Evolutionary conservation across 2,329 filamentous ascomycete species (phyloP).

Genomic region (Spiromastix sp.): DNA sequence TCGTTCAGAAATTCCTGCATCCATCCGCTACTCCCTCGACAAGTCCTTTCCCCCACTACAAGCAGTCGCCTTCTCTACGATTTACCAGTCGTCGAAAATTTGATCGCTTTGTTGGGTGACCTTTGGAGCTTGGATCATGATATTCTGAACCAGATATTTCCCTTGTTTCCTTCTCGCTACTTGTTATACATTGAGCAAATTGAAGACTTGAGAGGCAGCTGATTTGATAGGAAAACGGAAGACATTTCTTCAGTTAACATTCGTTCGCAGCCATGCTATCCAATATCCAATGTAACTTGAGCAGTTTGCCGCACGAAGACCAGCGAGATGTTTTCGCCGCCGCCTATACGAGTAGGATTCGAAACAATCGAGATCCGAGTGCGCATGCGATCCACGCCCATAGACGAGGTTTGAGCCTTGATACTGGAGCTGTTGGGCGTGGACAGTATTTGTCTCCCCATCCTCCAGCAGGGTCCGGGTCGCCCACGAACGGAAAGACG

Average conservation of each 20-base stretch:
- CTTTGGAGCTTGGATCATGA: neutral
- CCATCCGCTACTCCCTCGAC: neutral
- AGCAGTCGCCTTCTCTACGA: neutral
- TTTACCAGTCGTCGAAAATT: neutral
- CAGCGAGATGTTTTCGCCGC: neutral
- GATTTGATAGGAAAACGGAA: neutral
- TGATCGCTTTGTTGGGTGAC: no score
- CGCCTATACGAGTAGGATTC: neutral
- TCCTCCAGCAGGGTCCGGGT: slow-evolving; percentile 43
- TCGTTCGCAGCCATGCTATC: neutral
- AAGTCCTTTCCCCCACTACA: neutral
- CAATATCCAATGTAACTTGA: neutral
- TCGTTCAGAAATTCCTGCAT: neutral
- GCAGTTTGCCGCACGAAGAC: neutral
- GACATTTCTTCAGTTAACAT: neutral
- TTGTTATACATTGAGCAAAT: neutral
- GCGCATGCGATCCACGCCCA: slow-evolving; percentile 51
- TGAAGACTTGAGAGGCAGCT: neutral
- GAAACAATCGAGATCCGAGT: slow-evolving; percentile 15
- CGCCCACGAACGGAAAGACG: slow-evolving; percentile 20
- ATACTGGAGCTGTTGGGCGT: slow-evolving; percentile 36
- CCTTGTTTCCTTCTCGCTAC: neutral
- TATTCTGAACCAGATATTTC: neutral
- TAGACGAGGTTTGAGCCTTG: slow-evolving; percentile 75
- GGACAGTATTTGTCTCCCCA: slow-evolving; percentile 4